Evolutionary conservation across 352 stramenopile species (phyloP), one percentile per base, ranked within the genome.

Genomic region (Phytophthora kernoviae): DNA sequence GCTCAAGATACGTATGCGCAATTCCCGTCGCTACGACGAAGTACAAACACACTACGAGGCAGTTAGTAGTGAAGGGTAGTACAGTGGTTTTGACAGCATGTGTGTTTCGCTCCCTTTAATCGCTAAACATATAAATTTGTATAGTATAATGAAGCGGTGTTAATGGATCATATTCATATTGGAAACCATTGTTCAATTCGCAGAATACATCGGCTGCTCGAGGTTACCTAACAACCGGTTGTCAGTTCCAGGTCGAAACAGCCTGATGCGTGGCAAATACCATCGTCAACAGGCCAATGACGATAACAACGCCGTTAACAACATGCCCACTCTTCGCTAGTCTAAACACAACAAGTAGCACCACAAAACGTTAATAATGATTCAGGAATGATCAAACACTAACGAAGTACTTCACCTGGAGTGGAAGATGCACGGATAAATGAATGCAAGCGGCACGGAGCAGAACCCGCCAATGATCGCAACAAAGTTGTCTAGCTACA

Each of bases 381-480:
- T 30, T 36, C 5, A 18, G n/a, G 26, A 10, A 42, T 42, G 24
- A 34, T 1, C 41, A 26, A 27, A 18, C 9, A 54, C 4, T 27
- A 18, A 37, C 15, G 26, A 15, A 33, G 45, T 20, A 22, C 10
- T 54, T 46, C 34, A 74, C 65, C 65, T 59, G 20, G 72, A 84
- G 51, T 88, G 79, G 53, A 88, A 88, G 17, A 87, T 58, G 42
- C 76, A 84, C 26, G 79, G 79, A 51, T 88, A 88, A 60, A 88
- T 86, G 51, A 88, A 88, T 20, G 76, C 79, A 2, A 88, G 70
- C 12, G 79, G 79, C 22, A 88, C 79, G 32, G 76, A 88, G 64
- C 79, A 88, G 52, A 88, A 88, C 5, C 76, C 79, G 4, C 79
- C 79, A 55, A 88, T 81, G 45, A 87, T 73, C 27, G 79, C 77